Base-by-base conservation (phyloP, 2,329 filamentous ascomycete species). In the Neofusicoccum cordaticola region DNA sequence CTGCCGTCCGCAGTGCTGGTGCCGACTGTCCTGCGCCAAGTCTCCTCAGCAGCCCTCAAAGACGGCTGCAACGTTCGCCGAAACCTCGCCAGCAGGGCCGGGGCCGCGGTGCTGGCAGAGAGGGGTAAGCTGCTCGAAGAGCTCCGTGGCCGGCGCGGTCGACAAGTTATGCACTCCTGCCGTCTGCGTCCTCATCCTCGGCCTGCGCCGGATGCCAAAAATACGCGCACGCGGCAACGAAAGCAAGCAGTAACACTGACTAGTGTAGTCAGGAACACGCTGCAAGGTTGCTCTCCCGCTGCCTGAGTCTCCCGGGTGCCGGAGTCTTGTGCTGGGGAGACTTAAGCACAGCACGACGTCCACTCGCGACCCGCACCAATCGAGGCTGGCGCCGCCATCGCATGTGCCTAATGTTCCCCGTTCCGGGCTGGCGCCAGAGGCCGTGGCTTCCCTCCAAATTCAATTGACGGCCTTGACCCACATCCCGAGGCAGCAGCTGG, bases 241-340 rank as follows among this genome's bases (percentile, higher is more conserved):
- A n/a, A 44, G 35, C 39, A 15, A 31, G 7, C 22, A 34, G 34
- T 56, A 11, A 31, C 53, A 58, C 19, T 60, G 57, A 48, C 53
- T 58, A 34, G 53, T 17, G 53, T 48, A 61, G 56, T 60, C 61
- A 63, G 48, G 61, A 39, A 53, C 60, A 57, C 34, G 47, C 60
- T 53, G 61, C 61, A 63, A 52, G 61, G 48, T 19, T 37, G 41
- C 48, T 62, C 60, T 39, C 47, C 47, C 47, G 58, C 31, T 56
- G 52, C 19, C 52, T 56, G 17, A 42, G 39, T 31, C 27, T 31
- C 27, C 27, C 27, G 27, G 27, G 27, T 31, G 27, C 27, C 27
- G 27, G 27, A 31, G 27, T 31, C 37, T 27, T 42, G 13, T 27
- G 12, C 19, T 27, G 53, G n/a, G 52, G n/a, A 9, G 9, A 31